Conservation (phyloP, 768 basidiomycete genomes). For the Pleurotus citrinopileatus region DNA sequence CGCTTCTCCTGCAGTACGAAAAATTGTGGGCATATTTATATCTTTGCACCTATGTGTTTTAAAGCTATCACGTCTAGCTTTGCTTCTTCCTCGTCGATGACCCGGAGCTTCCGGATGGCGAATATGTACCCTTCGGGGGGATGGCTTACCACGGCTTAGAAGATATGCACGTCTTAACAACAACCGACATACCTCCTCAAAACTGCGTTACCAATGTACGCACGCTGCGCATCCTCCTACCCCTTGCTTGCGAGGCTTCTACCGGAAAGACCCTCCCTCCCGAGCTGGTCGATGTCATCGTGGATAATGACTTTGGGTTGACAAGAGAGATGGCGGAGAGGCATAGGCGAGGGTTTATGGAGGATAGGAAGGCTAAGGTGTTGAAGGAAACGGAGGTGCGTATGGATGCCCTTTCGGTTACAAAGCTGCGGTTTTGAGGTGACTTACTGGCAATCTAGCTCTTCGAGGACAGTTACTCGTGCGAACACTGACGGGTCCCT, state of each 20-base stretch:
- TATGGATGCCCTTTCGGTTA: too few relatives aligned
- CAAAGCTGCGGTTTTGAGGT: too few relatives aligned
- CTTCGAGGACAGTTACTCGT: not conserved
- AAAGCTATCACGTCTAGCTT: not conserved
- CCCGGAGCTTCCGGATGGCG: not conserved
- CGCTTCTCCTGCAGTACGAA: not conserved
- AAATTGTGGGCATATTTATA: not conserved
- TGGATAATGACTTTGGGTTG: conserved; percentile 2
- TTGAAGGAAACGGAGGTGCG: not conserved
- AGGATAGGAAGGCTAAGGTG: conserved; percentile 4
- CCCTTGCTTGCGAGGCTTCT: not conserved
- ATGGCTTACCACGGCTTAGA: not conserved
- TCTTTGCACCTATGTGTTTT: not conserved
- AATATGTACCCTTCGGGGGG: not conserved
- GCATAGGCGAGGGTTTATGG: conserved; percentile 10
- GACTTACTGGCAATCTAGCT: too few relatives aligned
- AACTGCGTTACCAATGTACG: not conserved
- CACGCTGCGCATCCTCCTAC: conserved; percentile 1
- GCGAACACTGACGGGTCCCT: too few relatives aligned
- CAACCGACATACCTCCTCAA: conserved; percentile 1
- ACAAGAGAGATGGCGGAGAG: conserved; percentile 9
- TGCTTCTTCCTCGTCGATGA: conserved; percentile 5
- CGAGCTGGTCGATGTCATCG: conserved; percentile 1
- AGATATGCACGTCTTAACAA: not conserved
- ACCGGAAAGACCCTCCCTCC: not conserved